phyloP scores from a whole-genome alignment of 805 yeast genomes.

The Wilhelminamyces savonicus region DNA sequence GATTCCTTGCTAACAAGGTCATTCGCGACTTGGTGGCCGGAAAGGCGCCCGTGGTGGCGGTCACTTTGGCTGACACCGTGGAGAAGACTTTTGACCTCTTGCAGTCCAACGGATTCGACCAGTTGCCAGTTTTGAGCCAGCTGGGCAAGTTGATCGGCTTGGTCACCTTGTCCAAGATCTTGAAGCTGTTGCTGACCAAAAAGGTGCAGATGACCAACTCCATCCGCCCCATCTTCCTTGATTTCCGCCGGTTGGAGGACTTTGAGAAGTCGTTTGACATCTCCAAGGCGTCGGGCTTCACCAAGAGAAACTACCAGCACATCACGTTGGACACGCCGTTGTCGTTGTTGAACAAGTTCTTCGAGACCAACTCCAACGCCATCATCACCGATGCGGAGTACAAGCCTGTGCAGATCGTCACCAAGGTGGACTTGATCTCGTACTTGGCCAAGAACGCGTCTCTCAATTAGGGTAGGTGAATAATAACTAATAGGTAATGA shows the following conservation, averaged over 20 bases:
- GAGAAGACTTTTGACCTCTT: constrained; percentile 62
- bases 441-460: constrained; percentile 33
- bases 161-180: constrained; percentile 66
- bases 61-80: constrained; percentile 52
- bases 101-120: constrained; percentile 76
- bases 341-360: constrained; percentile 65
- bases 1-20: constrained; percentile 35
- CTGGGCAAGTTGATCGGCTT: constrained; percentile 66
- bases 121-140: constrained; percentile 65
- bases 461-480: background rate
- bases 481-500: too few species aligned
- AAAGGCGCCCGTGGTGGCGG: constrained; percentile 76
- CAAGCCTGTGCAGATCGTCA: constrained; percentile 77
- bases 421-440: constrained; percentile 77
- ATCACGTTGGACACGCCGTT: constrained; percentile 63
- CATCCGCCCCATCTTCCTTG: constrained; percentile 56
- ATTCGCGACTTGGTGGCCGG: constrained; percentile 58
- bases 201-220: constrained; percentile 50
- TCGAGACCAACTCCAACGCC: constrained; percentile 81
- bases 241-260: constrained; percentile 67
- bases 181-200: constrained; percentile 61
- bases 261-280: constrained; percentile 60
- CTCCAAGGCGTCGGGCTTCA: constrained; percentile 46
- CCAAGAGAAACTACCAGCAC: constrained; percentile 60
- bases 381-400: constrained; percentile 66